A percentile compares a stretch with the other conserved stretches of the same genome.
These are phyloP conservation scores for Actinomortierella wolfii DNA, from an alignment of 371 early-diverging fungal genomes.

Conservation along the genomic window DNA sequence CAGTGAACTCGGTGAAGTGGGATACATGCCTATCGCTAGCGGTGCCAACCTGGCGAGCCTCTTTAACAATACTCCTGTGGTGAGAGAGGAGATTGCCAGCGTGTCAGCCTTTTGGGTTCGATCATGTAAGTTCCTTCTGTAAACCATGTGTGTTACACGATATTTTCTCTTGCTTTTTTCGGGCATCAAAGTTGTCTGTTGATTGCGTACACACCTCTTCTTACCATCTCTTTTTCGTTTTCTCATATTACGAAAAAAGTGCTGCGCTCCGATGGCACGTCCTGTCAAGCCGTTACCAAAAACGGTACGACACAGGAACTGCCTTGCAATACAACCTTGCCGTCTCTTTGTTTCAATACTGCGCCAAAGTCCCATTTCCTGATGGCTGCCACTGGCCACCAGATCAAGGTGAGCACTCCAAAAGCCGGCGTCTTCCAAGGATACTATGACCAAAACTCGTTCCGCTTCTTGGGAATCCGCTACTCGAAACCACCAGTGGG, in stretches of 20 bases:
- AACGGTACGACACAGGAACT: background rate
- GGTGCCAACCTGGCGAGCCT: constrained; percentile 4
- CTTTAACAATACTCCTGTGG: constrained; percentile 14
- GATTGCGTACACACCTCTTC: background rate
- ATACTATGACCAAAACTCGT: constrained; percentile 24
- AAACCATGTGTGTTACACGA: too few relatives aligned
- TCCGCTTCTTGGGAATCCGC: constrained; percentile 34
- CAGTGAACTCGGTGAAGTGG: background rate
- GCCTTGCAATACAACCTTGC: constrained; percentile 7
- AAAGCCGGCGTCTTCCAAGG: constrained; percentile 18
- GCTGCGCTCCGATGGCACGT: constrained; percentile 12
- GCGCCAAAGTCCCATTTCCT: constrained; percentile 10
- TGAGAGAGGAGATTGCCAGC: constrained; percentile 9
- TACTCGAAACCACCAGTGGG: constrained; percentile 28
- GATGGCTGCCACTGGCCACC: constrained; percentile 1
- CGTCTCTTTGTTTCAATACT: constrained; percentile 21
- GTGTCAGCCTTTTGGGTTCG: constrained; percentile 6
- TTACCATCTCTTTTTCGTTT: background rate
- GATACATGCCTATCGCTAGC: background rate
- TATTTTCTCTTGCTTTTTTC: background rate
- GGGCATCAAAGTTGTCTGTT: background rate
- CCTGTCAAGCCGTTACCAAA: too few relatives aligned
- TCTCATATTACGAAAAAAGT: constrained; percentile 1
- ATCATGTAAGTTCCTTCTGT: background rate
- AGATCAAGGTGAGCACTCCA: constrained; percentile 23